Base-by-base conservation (phyloP, 225 moss, liverwort and hornwort species). In the Physcomitrium patens region DNA sequence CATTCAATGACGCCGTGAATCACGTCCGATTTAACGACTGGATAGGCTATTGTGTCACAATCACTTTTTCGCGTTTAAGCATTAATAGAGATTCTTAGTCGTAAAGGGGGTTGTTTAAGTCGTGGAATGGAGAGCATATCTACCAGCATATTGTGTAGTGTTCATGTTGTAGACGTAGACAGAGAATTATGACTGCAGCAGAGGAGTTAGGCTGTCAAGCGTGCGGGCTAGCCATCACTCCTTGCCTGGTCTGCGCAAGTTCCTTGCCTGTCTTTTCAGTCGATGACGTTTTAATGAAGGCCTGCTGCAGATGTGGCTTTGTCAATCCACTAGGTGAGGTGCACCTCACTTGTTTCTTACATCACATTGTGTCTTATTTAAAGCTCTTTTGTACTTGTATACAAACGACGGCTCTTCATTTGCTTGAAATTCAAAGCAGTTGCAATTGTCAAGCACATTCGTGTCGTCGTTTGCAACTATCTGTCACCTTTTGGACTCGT, bases 241-340 rank as follows among this genome's bases (percentile, higher is more conserved):
- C 81, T 58, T 85, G 85, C 19, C 51, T 85, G 24, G 59, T 85
- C 19, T 85, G 85, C 24, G 75, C 81, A 24, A 52, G 56, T 68
- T 78, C 85, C 9, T 45, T 81, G 24, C 67, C 85, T 49, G 59
- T 68, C 9, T 16, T 44, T 59, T 47, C 11, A 69, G 44, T 22
- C 7, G 70, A 62, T 10, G 60, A 44, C 18, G 0, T 42, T 47
- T 31, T 54, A 22, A 71, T 47, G 28, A 81, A 72, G 78, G 46
- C 71, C 11, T 85, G 85, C 67, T n/a, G 81, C n/a, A 68, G 45
- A 11, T 85, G 85, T 63, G 85, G 85, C 43, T 81, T 76, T 60
- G 63, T 78, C 44, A 85, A 85, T 68, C 85, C 75, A 20, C 44
- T 85, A 85, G 75, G 83, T 83, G 8, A 65, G 45, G 12, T 63